These are phyloP conservation scores for Hypoxylon sp. DNA, from an alignment of 2,329 filamentous ascomycete species.

Conservation along the genomic window DNA sequence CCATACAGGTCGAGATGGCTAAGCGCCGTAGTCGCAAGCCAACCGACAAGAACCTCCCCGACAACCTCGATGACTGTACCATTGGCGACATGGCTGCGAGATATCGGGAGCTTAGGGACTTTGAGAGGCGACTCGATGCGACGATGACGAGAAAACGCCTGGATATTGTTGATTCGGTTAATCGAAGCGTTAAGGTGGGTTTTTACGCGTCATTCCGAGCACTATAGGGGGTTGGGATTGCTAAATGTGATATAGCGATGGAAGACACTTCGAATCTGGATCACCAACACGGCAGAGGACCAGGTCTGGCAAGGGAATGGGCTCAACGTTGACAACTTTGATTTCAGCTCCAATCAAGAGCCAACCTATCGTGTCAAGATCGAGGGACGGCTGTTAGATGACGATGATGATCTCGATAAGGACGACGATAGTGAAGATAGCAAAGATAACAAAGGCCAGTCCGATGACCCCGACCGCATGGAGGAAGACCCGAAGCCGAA, in stretches of 20 bases:
- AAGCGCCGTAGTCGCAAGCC: conserved; percentile 90
- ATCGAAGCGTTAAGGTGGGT: conserved; percentile 77
- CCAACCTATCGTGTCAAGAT: conserved; percentile 93
- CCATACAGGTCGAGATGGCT: conserved; percentile 72
- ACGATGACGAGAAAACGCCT: conserved; percentile 94
- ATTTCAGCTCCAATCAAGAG: conserved; percentile 82
- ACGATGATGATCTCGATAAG: conserved; percentile 66
- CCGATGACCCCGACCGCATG: conserved; percentile 68
- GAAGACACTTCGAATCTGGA: conserved; percentile 91
- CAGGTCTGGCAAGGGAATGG: conserved; percentile 89
- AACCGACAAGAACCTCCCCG: conserved; percentile 94
- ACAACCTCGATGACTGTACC: conserved; percentile 86
- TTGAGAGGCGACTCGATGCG: conserved; percentile 90
- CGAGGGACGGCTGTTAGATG: conserved; percentile 86
- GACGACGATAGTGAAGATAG: conserved; percentile 65
- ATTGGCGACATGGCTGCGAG: conserved; percentile 85
- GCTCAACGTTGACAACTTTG: conserved; percentile 81
- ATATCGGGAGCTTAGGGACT: conserved; percentile 86
- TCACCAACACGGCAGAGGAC: conserved; percentile 94
- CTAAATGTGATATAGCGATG: conserved; percentile 68
- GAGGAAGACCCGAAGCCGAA: conserved; percentile 68
- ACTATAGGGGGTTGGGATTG: conserved; percentile 33
- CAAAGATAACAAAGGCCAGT: conserved; percentile 63
- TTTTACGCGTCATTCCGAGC: not conserved
- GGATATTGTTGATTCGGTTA: conserved; percentile 87